Percentiles rank a stretch among this genome's conserved stretches.
These are phyloP conservation scores for Aspergillus taichungensis DNA, from an alignment of 495 filamentous ascomycete species.

Conservation along the genomic window DNA sequence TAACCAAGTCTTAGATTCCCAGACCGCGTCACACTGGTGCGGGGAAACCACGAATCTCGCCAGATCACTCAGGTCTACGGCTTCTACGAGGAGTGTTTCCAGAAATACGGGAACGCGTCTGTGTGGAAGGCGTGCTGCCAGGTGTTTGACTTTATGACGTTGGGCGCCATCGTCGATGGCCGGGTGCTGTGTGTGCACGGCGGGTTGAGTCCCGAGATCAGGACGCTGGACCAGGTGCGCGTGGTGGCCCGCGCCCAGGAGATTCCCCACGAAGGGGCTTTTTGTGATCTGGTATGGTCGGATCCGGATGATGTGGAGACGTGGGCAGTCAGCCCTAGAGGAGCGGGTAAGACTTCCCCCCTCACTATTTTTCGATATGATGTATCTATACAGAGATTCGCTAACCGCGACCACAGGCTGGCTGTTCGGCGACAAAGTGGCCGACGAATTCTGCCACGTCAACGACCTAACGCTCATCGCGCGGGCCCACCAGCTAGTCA, in stretches of 20 bases:
- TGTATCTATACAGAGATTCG: not conserved
- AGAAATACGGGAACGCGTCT: constrained; percentile 95
- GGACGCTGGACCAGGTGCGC: constrained; percentile 93
- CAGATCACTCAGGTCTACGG: constrained; percentile 99
- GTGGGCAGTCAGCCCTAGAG: constrained; percentile 91
- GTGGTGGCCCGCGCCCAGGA: constrained; percentile 95
- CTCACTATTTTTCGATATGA: not conserved
- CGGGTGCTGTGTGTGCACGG: constrained; percentile 96
- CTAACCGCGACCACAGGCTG: constrained; percentile 45
- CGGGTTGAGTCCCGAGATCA: constrained; percentile 91
- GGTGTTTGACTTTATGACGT: constrained; percentile 94
- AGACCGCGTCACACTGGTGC: constrained; percentile 88
- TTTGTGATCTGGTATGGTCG: constrained; percentile 97
- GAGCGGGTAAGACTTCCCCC: constrained; percentile 50
- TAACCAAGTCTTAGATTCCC: constrained; percentile 65
- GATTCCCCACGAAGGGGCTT: constrained; percentile 96
- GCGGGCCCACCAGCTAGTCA: constrained; percentile 91
- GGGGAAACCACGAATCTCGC: constrained; percentile 94
- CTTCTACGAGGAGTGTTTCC: constrained; percentile 97
- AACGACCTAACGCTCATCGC: constrained; percentile 93
- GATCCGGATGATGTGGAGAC: constrained; percentile 98
- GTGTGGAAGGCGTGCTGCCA: constrained; percentile 99
- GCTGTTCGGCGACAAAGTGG: constrained; percentile 96
- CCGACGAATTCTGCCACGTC: constrained; percentile 98
- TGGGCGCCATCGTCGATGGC: constrained; percentile 94